Conservation (phyloP, 495 filamentous ascomycete species). For the Aspergillus baeticus region DNA sequence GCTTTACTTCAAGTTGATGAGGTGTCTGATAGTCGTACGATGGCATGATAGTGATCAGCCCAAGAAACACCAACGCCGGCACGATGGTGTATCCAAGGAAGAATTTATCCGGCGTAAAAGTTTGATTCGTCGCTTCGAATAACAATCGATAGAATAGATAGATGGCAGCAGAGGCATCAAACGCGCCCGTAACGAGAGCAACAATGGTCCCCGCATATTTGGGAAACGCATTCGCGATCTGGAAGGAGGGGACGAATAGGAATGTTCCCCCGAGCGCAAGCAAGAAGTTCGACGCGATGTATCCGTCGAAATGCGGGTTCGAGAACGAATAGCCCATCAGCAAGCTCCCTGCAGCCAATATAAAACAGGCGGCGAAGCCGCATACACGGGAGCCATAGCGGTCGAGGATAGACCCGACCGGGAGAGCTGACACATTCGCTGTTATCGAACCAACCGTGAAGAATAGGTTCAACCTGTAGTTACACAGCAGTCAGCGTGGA, state of each 20-base stretch:
- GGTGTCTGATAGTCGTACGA: conserved; percentile 58
- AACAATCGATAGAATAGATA: conserved; percentile 64
- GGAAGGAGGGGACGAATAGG: conserved; percentile 69
- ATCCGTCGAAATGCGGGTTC: conserved; percentile 57
- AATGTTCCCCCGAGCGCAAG: conserved; percentile 67
- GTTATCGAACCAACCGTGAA: conserved; percentile 68
- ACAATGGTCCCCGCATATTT: conserved; percentile 64
- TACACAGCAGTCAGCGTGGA: background rate
- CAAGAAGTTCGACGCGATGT: conserved; percentile 62
- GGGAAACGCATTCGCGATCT: conserved; percentile 71
- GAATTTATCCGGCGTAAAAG: conserved; percentile 59
- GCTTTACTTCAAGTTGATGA: conserved; percentile 56
- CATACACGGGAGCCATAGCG: conserved; percentile 63
- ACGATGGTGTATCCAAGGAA: conserved; percentile 64
- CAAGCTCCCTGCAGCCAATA: conserved; percentile 56
- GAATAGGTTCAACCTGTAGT: conserved; percentile 60
- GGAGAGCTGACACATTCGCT: conserved; percentile 65
- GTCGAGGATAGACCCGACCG: conserved; percentile 65
- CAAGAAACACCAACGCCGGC: conserved; percentile 53
- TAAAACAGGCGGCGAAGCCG: conserved; percentile 51
- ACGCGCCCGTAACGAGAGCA: conserved; percentile 67
- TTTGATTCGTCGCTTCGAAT: conserved; percentile 49
- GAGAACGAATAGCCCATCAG: conserved; percentile 58
- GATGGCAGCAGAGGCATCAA: conserved; percentile 67
- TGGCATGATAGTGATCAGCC: conserved; percentile 62